Conservation (phyloP, 768 basidiomycete genomes). For the Auriculariales sp. region DNA sequence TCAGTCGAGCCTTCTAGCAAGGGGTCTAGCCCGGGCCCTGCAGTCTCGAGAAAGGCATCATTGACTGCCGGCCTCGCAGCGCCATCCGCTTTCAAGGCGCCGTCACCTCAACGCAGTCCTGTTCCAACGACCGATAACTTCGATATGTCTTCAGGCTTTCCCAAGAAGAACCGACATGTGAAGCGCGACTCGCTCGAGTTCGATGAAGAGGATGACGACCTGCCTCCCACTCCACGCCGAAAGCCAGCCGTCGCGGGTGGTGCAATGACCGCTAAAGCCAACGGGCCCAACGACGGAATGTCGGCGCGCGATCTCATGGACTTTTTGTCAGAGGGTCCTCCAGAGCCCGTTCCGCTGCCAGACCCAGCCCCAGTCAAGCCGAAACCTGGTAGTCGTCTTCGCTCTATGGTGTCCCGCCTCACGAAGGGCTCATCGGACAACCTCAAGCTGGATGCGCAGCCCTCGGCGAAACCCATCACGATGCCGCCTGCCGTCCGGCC, state of each 20-base stretch:
- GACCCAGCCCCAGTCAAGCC: slow-evolving; percentile 27
- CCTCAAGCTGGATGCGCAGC: background rate
- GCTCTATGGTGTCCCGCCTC: slow-evolving; percentile 73
- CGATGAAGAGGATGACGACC: slow-evolving; percentile 51
- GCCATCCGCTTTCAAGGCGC: slow-evolving; percentile 2
- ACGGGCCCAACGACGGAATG: background rate
- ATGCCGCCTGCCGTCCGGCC: background rate
- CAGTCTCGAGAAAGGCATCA: slow-evolving; percentile 3
- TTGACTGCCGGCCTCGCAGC: slow-evolving; percentile 1
- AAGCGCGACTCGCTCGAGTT: slow-evolving; percentile 52
- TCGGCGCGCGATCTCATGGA: slow-evolving; percentile 40
- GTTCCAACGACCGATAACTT: background rate
- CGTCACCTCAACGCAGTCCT: slow-evolving; percentile 1
- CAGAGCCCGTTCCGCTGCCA: slow-evolving; percentile 19
- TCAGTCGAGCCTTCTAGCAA: background rate
- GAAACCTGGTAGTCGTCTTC: slow-evolving; percentile 39
- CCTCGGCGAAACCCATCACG: background rate
- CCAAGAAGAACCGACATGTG: slow-evolving; percentile 24
- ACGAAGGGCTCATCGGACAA: slow-evolving; percentile 26
- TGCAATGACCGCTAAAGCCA: background rate
- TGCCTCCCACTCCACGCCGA: slow-evolving; percentile 9
- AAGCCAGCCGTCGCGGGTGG: slow-evolving; percentile 13
- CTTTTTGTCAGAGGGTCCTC: slow-evolving; percentile 41
- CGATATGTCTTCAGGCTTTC: slow-evolving; percentile 15
- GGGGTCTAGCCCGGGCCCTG: no score